These are phyloP conservation scores for Phytophthora citrophthora DNA, from an alignment of 352 stramenopile genomes.

Conservation along the genomic window DNA sequence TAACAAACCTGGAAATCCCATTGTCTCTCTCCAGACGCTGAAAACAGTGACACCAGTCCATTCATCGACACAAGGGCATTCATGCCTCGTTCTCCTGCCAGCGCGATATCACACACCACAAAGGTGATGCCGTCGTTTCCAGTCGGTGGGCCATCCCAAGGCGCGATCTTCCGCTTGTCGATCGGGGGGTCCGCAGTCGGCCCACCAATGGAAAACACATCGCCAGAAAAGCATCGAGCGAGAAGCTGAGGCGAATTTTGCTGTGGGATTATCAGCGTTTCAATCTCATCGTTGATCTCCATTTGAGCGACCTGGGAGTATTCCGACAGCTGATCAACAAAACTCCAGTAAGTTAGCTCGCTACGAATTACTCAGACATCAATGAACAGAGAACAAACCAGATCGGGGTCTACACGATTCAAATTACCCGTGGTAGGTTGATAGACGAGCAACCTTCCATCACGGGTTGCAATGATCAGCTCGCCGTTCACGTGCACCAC, in stretches of 20 bases:
- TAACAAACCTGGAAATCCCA: constrained; percentile 57
- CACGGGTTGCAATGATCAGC: constrained; percentile 69
- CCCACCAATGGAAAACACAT: constrained; percentile 47
- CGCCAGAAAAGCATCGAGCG: constrained; percentile 57
- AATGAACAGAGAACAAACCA: constrained; percentile 19
- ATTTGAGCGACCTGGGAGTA: constrained; percentile 60
- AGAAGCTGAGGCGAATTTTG: constrained; percentile 39
- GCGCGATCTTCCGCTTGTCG: constrained; percentile 26
- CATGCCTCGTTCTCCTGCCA: constrained; percentile 22
- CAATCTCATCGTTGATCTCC: constrained; percentile 66
- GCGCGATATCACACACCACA: constrained; percentile 50
- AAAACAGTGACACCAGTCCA: constrained; percentile 48
- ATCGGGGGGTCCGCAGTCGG: neutral
- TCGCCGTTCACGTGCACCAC: constrained; percentile 55
- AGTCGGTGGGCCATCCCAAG: constrained; percentile 41
- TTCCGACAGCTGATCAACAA: constrained; percentile 44
- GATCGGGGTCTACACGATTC: constrained; percentile 9
- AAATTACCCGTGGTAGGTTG: constrained; percentile 16
- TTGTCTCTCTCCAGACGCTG: constrained; percentile 37
- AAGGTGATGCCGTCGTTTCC: constrained; percentile 46
- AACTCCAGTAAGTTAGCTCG: neutral
- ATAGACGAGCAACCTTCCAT: constrained; percentile 69
- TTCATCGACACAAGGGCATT: constrained; percentile 48
- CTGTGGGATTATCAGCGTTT: constrained; percentile 51
- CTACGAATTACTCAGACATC: neutral